A percentile compares a stretch with the other conserved stretches of the same genome.
Evolutionary conservation across 495 filamentous ascomycete species (phyloP).

Genomic region (Saxophila tyrrhenica): DNA sequence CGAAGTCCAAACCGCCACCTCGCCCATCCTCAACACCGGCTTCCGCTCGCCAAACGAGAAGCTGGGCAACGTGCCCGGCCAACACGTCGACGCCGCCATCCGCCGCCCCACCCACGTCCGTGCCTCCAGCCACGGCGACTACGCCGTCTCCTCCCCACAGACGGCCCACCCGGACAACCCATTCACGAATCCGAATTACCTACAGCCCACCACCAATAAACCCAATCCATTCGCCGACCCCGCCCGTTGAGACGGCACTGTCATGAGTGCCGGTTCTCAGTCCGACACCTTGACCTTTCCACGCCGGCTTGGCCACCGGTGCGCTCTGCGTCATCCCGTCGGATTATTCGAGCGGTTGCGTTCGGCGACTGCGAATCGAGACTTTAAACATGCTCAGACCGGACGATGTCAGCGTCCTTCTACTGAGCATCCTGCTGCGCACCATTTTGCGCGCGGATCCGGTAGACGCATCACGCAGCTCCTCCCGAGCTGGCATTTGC

Average conservation of each 20-base stretch:
- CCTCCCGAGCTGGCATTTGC: slow-evolving; percentile 13
- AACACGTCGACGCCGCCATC: slow-evolving; percentile 23
- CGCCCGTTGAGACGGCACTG: slow-evolving; percentile 17
- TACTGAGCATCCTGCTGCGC: slow-evolving; percentile 6
- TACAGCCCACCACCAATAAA: slow-evolving; percentile 21
- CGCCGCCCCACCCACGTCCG: slow-evolving; percentile 26
- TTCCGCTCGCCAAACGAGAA: slow-evolving; percentile 19
- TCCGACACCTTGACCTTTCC: slow-evolving; percentile 30
- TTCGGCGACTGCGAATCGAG: slow-evolving; percentile 3
- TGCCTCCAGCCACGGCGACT: slow-evolving; percentile 26
- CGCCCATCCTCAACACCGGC: slow-evolving; percentile 13
- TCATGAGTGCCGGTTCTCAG: slow-evolving; percentile 18
- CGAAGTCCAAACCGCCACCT: slow-evolving; percentile 14
- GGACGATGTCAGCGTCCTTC: slow-evolving; percentile 14
- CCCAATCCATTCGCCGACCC: slow-evolving; percentile 26
- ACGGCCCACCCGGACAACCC: neutral
- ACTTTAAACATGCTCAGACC: slow-evolving; percentile 29
- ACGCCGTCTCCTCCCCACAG: slow-evolving; percentile 23
- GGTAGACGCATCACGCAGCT: slow-evolving; percentile 17
- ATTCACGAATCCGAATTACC: neutral
- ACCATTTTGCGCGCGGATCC: slow-evolving; percentile 6
- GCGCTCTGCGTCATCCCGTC: slow-evolving; percentile 19
- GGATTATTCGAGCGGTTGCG: slow-evolving; percentile 1
- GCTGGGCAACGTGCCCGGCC: slow-evolving; percentile 25
- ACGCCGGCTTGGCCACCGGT: slow-evolving; percentile 12